Evolutionary conservation across 2,329 filamentous ascomycete species (phyloP).

Genomic region (Rachicladosporium sp.): DNA sequence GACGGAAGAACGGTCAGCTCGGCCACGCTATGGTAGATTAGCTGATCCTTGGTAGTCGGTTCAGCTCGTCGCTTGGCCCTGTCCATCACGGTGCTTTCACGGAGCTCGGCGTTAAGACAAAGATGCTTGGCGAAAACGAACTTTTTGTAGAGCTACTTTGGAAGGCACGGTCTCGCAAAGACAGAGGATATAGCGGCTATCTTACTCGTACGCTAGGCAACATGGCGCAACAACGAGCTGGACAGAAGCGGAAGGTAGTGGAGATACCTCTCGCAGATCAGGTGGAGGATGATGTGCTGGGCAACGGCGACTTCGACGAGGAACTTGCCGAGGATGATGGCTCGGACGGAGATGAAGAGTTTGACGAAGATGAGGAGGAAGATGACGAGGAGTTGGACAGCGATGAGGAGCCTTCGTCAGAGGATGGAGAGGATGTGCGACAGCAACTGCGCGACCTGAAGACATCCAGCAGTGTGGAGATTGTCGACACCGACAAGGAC

Average conservation of each 20-base stretch:
- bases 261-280: slow-evolving; percentile 19
- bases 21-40: too few species aligned
- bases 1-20: too few species aligned
- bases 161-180: too few species aligned
- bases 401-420: slow-evolving; percentile 28
- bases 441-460: slow-evolving; percentile 33
- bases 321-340: slow-evolving; percentile 20
- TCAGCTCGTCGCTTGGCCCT: too few species aligned
- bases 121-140: too few species aligned
- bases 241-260: slow-evolving; percentile 33
- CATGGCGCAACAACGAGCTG: slow-evolving; percentile 21
- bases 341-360: slow-evolving; percentile 15
- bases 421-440: slow-evolving; percentile 28
- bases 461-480: slow-evolving; percentile 13
- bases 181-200: too few species aligned
- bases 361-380: slow-evolving; percentile 10
- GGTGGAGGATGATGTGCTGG: slow-evolving; percentile 21
- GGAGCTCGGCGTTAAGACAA: too few species aligned
- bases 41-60: too few species aligned
- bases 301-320: slow-evolving; percentile 28
- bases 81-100: too few species aligned
- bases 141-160: too few species aligned
- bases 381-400: slow-evolving; percentile 26
- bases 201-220: too few species aligned
- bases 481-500: slow-evolving; percentile 13